Conservation (phyloP, 2,329 filamentous ascomycete species). For the Talaromyces sp. region DNA sequence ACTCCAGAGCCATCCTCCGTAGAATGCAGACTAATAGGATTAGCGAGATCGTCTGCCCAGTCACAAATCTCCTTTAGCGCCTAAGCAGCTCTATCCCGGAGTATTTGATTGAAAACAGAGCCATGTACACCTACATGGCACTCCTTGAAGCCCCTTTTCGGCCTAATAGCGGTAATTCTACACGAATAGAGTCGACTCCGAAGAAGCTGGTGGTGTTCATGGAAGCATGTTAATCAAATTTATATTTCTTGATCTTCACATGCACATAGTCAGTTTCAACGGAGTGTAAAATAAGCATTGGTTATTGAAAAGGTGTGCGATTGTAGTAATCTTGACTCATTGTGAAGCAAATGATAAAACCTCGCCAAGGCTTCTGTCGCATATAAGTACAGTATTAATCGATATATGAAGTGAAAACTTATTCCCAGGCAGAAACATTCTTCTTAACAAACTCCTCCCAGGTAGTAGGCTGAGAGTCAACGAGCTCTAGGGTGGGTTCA, state of each 20-base stretch:
- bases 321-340: no score
- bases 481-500: background rate
- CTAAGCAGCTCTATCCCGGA: constrained; percentile 78
- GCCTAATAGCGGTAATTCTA: constrained; percentile 92
- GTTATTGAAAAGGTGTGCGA: no score
- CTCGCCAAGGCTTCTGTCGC: no score
- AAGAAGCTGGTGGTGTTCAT: no score
- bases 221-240: no score
- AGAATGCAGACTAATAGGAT: constrained; percentile 11
- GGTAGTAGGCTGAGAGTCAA: background rate
- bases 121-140: constrained; percentile 95
- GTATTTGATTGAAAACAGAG: constrained; percentile 96
- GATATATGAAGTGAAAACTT: no score
- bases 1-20: constrained; percentile 16
- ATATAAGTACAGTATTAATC: no score
- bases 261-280: no score
- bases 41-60: constrained; percentile 10
- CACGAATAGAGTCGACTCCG: constrained; percentile 72
- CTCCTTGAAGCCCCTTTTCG: constrained; percentile 77
- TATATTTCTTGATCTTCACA: no score
- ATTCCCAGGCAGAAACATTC: background rate
- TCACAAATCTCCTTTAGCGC: constrained; percentile 88
- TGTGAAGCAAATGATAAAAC: no score
- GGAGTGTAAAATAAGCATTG: no score
- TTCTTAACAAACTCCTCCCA: constrained; percentile 1